Percentiles rank a stretch among this genome's conserved stretches.
Conservation (phyloP, 1,284 basidiomycete genomes). For the Tausonia pullulans region DNA sequence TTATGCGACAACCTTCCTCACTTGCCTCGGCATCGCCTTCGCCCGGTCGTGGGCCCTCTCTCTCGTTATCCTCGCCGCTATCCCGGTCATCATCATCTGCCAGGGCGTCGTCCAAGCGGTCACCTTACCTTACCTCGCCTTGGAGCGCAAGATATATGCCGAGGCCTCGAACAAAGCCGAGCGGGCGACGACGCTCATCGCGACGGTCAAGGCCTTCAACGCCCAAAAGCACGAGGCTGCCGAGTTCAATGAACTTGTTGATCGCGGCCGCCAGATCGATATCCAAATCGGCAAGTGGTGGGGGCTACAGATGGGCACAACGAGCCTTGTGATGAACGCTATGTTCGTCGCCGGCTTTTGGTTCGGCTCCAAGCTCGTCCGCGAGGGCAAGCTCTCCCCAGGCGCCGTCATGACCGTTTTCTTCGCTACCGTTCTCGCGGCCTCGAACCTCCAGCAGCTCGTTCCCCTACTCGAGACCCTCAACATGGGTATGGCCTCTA, state of each 20-base stretch:
- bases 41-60: constrained; percentile 69
- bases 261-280: constrained; percentile 41
- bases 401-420: constrained; percentile 89
- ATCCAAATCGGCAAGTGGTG: constrained; percentile 53
- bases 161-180: constrained; percentile 67
- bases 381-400: constrained; percentile 52
- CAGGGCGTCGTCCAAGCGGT: constrained; percentile 62
- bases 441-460: constrained; percentile 71
- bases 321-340: constrained; percentile 67
- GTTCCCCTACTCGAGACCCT: constrained; percentile 67
- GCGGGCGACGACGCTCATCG: constrained; percentile 63
- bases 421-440: constrained; percentile 88
- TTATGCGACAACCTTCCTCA: constrained; percentile 64
- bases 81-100: constrained; percentile 69
- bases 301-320: constrained; percentile 57
- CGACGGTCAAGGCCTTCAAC: constrained; percentile 94
- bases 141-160: constrained; percentile 57
- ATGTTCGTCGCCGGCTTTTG: constrained; percentile 98
- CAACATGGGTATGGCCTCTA: constrained; percentile 75
- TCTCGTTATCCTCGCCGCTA: constrained; percentile 78
- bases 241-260: constrained; percentile 42
- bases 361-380: constrained; percentile 81
- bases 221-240: constrained; percentile 53
- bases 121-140: constrained; percentile 49
- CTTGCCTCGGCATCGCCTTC: constrained; percentile 73